These are phyloP conservation scores for Ogataea neopini DNA, from an alignment of 805 yeast genomes.

Conservation along the genomic window DNA sequence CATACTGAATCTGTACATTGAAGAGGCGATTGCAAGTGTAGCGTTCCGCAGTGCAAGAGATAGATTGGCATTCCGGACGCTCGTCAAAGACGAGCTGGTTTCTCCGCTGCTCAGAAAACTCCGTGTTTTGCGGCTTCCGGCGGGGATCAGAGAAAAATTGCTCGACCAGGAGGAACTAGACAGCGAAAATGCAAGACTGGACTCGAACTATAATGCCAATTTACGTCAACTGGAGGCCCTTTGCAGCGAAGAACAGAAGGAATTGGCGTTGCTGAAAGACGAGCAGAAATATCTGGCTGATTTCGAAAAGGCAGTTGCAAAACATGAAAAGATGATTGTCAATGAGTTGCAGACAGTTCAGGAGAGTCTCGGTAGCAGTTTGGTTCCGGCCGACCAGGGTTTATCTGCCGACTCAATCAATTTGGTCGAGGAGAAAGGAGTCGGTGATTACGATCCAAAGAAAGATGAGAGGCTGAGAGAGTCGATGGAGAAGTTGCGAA, in stretches of 20 bases:
- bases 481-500: slow-evolving; percentile 13
- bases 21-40: slow-evolving; percentile 20
- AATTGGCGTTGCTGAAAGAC: slow-evolving; percentile 18
- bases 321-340: slow-evolving; percentile 18
- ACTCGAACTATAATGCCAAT: slow-evolving; percentile 29
- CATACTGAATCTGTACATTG: slow-evolving; percentile 23
- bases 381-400: slow-evolving; percentile 1
- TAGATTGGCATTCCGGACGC: slow-evolving; percentile 19
- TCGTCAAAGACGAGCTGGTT: slow-evolving; percentile 23
- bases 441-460: slow-evolving; percentile 15
- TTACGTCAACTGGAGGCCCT: slow-evolving; percentile 30
- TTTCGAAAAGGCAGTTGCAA: slow-evolving; percentile 17
- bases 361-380: slow-evolving; percentile 9
- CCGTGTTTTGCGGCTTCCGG: slow-evolving; percentile 27
- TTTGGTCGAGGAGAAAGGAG: neutral
- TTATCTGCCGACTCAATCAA: slow-evolving; percentile 8
- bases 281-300: slow-evolving; percentile 25
- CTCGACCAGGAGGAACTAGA: slow-evolving; percentile 29
- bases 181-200: slow-evolving; percentile 25
- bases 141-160: slow-evolving; percentile 24
- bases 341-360: slow-evolving; percentile 15
- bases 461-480: slow-evolving; percentile 16
- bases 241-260: slow-evolving; percentile 24
- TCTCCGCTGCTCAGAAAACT: slow-evolving; percentile 26
- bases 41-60: slow-evolving; percentile 19